Evolutionary conservation across 495 filamentous ascomycete genomes (phyloP).

Genomic region (Penicillium ucsense): DNA sequence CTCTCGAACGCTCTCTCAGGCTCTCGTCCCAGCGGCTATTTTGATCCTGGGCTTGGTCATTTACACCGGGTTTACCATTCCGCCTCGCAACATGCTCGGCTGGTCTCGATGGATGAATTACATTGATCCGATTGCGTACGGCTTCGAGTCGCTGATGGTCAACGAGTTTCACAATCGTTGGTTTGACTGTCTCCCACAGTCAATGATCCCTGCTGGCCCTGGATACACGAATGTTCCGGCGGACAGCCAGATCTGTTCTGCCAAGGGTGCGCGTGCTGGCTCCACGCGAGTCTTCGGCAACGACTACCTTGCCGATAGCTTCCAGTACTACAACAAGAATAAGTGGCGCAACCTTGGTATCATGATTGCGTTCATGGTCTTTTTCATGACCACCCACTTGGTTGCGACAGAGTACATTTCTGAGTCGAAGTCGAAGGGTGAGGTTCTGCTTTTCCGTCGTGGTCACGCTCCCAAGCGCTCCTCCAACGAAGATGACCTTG

Average conservation of each 20-base stretch:
- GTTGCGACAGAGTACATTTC: slow-evolving; percentile 39
- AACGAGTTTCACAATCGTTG: slow-evolving; percentile 51
- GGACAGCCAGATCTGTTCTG: slow-evolving; percentile 35
- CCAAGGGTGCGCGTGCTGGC: slow-evolving; percentile 47
- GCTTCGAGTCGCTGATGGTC: slow-evolving; percentile 41
- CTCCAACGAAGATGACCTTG: slow-evolving; percentile 19
- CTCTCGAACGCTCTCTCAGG: slow-evolving; percentile 45
- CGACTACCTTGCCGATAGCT: slow-evolving; percentile 44
- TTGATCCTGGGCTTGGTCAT: slow-evolving; percentile 44
- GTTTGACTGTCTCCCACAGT: slow-evolving; percentile 40
- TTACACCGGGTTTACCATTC: slow-evolving; percentile 45
- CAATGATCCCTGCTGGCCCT: slow-evolving; percentile 33
- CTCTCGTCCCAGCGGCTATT: slow-evolving; percentile 42
- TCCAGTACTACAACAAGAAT: slow-evolving; percentile 45
- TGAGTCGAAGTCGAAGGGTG: slow-evolving; percentile 40
- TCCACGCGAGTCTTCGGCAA: slow-evolving; percentile 35
- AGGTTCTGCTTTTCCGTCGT: slow-evolving; percentile 44
- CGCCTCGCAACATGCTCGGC: slow-evolving; percentile 39
- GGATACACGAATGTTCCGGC: slow-evolving; percentile 11
- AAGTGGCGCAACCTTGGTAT: slow-evolving; percentile 67
- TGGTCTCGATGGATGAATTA: slow-evolving; percentile 49
- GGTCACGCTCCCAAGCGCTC: slow-evolving; percentile 22
- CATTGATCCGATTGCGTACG: slow-evolving; percentile 41
- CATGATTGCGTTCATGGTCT: slow-evolving; percentile 53
- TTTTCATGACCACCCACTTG: slow-evolving; percentile 46